These are phyloP conservation scores for Stemphylium vesicarium DNA, from an alignment of 2,329 filamentous ascomycete species.

Conservation along the genomic window DNA sequence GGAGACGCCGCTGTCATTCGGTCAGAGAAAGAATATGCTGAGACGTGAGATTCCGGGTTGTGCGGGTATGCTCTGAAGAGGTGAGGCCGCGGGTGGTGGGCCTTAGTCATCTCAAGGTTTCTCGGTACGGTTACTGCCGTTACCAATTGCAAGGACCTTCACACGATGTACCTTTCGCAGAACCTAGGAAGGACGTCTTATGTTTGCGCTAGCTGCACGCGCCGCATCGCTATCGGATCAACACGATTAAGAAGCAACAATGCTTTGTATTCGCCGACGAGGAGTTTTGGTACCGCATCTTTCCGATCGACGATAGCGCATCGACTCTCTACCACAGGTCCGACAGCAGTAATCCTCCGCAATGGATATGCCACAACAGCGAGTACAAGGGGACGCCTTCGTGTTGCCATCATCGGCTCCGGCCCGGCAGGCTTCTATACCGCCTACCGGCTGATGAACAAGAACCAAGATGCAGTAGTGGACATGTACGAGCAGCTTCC, in stretches of 20 bases:
- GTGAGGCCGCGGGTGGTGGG: background rate
- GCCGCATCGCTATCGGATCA: slow-evolving; percentile 16
- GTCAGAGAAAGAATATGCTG: too few relatives aligned
- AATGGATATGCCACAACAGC: slow-evolving; percentile 36
- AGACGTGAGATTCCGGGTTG: background rate
- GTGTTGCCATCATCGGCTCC: slow-evolving; percentile 88
- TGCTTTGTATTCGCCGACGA: slow-evolving; percentile 1
- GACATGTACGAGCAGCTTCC: slow-evolving; percentile 98
- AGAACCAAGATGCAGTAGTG: slow-evolving; percentile 72
- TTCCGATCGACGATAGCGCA: slow-evolving; percentile 13
- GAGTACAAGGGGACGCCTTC: slow-evolving; percentile 60
- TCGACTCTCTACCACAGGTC: background rate
- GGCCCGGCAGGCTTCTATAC: slow-evolving; percentile 97
- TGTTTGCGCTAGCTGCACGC: slow-evolving; percentile 39
- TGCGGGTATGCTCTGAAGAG: background rate
- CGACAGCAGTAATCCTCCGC: background rate
- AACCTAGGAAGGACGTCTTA: slow-evolving; percentile 21
- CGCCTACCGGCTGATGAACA: slow-evolving; percentile 81
- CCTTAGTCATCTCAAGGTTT: slow-evolving; percentile 24
- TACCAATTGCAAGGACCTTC: slow-evolving; percentile 12
- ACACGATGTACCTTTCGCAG: slow-evolving; percentile 33
- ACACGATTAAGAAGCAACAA: background rate
- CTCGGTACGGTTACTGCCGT: slow-evolving; percentile 14
- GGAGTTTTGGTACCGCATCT: slow-evolving; percentile 11
- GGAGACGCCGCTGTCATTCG: background rate